These are phyloP conservation scores for Schwanniomyces yamadae DNA, from an alignment of 805 yeast species.

Conservation along the genomic window DNA sequence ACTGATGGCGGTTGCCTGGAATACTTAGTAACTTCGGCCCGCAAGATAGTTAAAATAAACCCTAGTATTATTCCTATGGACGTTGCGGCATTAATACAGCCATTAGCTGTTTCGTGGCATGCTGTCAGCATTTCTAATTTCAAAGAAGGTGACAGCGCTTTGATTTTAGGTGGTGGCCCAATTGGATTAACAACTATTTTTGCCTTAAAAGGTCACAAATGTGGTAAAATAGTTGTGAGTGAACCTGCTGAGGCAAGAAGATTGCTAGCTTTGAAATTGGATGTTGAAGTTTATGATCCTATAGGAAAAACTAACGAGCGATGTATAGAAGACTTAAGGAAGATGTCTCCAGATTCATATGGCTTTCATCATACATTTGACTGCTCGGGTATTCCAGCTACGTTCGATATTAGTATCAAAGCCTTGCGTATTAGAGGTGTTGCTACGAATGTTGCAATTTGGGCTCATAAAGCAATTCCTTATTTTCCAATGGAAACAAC, in stretches of 20 bases:
- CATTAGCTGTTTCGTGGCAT: constrained; percentile 61
- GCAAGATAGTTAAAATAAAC: constrained; percentile 43
- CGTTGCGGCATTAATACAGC: constrained; percentile 56
- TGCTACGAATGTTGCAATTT: constrained; percentile 60
- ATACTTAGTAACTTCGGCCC: constrained; percentile 40
- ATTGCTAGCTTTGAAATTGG: constrained; percentile 50
- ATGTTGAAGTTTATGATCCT: constrained; percentile 34
- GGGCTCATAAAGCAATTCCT: constrained; percentile 52
- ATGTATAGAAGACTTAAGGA: constrained; percentile 31
- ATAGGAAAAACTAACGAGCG: constrained; percentile 3
- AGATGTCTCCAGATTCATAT: constrained; percentile 33
- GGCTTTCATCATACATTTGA: constrained; percentile 53
- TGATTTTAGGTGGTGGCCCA: constrained; percentile 62
- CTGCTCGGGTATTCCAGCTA: constrained; percentile 55
- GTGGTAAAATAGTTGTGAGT: constrained; percentile 44
- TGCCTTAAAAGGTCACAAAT: constrained; percentile 46
- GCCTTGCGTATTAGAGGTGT: constrained; percentile 53
- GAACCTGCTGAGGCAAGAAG: constrained; percentile 59
- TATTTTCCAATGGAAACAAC: constrained; percentile 56
- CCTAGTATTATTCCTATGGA: constrained; percentile 36
- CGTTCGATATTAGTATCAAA: constrained; percentile 49
- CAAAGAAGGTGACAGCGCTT: constrained; percentile 44
- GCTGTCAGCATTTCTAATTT: constrained; percentile 48
- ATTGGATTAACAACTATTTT: constrained; percentile 59
- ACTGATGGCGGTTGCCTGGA: constrained; percentile 57